Evolutionary conservation across 2,329 filamentous ascomycete genomes (phyloP).

Genomic region (Trichoderma sp.): DNA sequence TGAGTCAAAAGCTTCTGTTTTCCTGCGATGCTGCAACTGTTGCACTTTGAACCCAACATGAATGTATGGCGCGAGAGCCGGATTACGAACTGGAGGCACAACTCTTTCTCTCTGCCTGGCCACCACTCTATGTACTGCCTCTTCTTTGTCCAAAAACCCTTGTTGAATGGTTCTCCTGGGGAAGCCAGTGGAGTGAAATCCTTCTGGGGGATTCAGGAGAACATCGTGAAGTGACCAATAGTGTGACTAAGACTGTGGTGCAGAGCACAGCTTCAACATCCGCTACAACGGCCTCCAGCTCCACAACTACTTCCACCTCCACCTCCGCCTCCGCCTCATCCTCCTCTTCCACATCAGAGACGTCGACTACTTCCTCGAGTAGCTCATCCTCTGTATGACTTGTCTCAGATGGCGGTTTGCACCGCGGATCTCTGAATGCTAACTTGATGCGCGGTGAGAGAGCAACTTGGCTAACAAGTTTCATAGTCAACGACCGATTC

Average conservation of each 20-base stretch:
- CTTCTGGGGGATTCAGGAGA: conserved; percentile 27
- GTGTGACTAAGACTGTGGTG: conserved; percentile 35
- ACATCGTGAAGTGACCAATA: conserved; percentile 29
- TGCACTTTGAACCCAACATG: neutral
- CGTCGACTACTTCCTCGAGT: conserved; percentile 25
- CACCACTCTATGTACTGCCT: conserved; percentile 6
- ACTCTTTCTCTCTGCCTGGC: neutral
- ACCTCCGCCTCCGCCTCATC: conserved; percentile 25
- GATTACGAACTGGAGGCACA: conserved; percentile 16
- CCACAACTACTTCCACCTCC: conserved; percentile 26
- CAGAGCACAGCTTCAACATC: conserved; percentile 32
- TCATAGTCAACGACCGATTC: neutral
- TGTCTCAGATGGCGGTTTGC: conserved; percentile 20
- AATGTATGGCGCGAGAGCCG: conserved; percentile 4
- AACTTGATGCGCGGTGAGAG: neutral
- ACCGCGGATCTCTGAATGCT: neutral
- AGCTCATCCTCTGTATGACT: conserved; percentile 41
- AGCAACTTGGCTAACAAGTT: conserved; percentile 2
- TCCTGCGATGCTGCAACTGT: neutral
- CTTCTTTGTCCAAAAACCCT: conserved; percentile 4
- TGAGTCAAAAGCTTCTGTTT: conserved; percentile 26
- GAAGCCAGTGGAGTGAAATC: conserved; percentile 27
- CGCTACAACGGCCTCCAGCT: conserved; percentile 24
- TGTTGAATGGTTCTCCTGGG: conserved; percentile 21
- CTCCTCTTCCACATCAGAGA: conserved; percentile 19